Base-by-base conservation (phyloP, 345 rosid species). In the Carallia pectinifolia region DNA sequence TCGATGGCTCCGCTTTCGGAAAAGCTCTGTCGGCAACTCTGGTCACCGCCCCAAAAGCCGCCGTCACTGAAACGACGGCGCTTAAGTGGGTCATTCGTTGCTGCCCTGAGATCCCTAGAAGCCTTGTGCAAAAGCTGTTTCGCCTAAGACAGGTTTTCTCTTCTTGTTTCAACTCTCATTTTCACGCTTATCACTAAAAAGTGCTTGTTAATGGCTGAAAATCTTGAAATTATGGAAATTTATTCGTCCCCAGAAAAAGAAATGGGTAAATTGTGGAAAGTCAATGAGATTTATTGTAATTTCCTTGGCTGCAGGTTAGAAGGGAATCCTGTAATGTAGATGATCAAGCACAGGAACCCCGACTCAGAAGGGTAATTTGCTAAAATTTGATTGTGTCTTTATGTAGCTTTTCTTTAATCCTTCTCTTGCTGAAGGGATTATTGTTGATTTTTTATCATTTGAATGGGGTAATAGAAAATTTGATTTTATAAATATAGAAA, bases 61-160 rank as follows among this genome's bases (percentile, higher is more conserved):
- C 71, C 6, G 69, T 71, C 23, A 39, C 78, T 55, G 74, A 85
- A 15, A 86, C 81, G 69, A 86, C 90, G 64, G 97, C 96, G 58
- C 78, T 94, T 37, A 88, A 85, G 82, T 94, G 97, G 98, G 87
- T 90, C 38, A 78, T 83, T 61, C 84, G 79, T 62, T 94, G 95
- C 81, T 88, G 95, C 81, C 97, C 96, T 10, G 89, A 89, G 69
- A 70, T 94, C 64, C 91, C 97, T n/a, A 85, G 90, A 79, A 88
- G 61, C 66, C 90, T 94, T 40, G 87, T 94, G 13, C 97, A 88
- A 74, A 94, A 91, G 79, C 90, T 94, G 23, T 91, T 94, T 60
- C 95, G 96, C 56, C 70, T 91, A 69, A 87, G 95, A 84, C 96
- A 90, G 97, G 97, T 93, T 68, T 5, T 30, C 23, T 38, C 34